Conservation (phyloP, 495 filamentous ascomycete species). For the Trichoderma reesei region DNA sequence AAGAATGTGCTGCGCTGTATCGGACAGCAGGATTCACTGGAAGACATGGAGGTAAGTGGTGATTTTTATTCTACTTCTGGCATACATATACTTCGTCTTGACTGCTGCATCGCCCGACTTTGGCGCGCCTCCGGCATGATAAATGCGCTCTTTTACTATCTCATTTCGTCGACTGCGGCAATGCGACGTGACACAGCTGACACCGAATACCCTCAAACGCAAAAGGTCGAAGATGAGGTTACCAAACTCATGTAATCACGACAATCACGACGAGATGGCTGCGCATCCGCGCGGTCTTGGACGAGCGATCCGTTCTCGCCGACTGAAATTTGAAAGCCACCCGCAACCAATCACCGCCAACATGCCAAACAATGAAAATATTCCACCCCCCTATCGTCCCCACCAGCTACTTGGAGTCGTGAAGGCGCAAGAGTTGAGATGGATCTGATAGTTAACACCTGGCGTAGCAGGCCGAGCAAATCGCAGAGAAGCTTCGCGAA, state of each 20-base stretch:
- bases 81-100: neutral
- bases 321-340: neutral
- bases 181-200: conserved; percentile 44
- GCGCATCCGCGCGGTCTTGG: neutral
- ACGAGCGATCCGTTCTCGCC: neutral
- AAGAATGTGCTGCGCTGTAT: conserved; percentile 96
- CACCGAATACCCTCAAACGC: conserved; percentile 22
- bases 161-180: conserved; percentile 12
- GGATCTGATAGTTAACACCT: conserved; percentile 5
- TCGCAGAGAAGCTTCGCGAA: neutral
- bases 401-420: conserved; percentile 6
- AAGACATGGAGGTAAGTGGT: conserved; percentile 90
- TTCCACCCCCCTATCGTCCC: neutral
- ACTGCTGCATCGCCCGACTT: conserved; percentile 1
- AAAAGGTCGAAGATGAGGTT: conserved; percentile 88
- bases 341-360: neutral
- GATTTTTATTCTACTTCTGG: too few relatives aligned
- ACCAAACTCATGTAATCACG: conserved; percentile 77
- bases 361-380: neutral
- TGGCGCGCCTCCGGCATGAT: neutral
- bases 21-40: conserved; percentile 84
- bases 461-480: conserved; percentile 3
- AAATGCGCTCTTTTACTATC: conserved; percentile 6
- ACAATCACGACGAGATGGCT: conserved; percentile 13
- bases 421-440: conserved; percentile 1